Conservation (phyloP, 164 flowering plant genomes). For the Cinnamomum micranthum region DNA sequence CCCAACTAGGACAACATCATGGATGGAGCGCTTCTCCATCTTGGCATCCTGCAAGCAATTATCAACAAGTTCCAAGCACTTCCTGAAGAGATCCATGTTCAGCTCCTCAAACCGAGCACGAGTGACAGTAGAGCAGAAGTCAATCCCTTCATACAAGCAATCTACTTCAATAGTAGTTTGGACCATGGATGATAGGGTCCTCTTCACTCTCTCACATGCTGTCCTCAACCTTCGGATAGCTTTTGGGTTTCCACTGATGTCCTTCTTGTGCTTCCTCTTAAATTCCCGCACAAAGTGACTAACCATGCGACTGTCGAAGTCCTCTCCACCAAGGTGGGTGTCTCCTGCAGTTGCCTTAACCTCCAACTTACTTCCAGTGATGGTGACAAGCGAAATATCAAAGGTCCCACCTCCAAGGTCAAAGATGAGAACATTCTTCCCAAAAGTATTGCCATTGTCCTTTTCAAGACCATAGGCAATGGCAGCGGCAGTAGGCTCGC, state of each 20-base stretch:
- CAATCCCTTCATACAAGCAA: conserved; percentile 3
- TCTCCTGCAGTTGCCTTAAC: conserved; percentile 49
- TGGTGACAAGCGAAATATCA: conserved; percentile 47
- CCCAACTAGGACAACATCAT: conserved; percentile 6
- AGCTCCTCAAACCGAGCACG: conserved; percentile 2
- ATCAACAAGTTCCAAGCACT: conserved; percentile 3
- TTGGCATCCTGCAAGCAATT: conserved; percentile 6
- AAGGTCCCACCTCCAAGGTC: conserved; percentile 59
- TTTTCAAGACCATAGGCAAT: conserved; percentile 4
- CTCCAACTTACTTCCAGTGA: conserved; percentile 46
- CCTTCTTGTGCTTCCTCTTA: conserved; percentile 1
- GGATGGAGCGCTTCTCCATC: conserved; percentile 1
- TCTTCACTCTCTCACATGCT: background rate
- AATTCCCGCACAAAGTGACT: conserved; percentile 1
- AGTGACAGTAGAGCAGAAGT: conserved; percentile 1
- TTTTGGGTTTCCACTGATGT: background rate
- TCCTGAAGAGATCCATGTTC: conserved; percentile 3
- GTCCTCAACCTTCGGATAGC: background rate
- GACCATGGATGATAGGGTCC: background rate
- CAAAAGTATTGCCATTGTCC: background rate
- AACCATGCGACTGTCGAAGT: conserved; percentile 7
- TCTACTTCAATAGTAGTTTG: background rate
- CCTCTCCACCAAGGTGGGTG: conserved; percentile 46
- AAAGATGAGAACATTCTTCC: conserved; percentile 28
- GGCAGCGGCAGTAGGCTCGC: conserved; percentile 1